Evolutionary conservation across 2,329 filamentous ascomycete species (phyloP).

Genomic region (Paramyrothecium sp.): DNA sequence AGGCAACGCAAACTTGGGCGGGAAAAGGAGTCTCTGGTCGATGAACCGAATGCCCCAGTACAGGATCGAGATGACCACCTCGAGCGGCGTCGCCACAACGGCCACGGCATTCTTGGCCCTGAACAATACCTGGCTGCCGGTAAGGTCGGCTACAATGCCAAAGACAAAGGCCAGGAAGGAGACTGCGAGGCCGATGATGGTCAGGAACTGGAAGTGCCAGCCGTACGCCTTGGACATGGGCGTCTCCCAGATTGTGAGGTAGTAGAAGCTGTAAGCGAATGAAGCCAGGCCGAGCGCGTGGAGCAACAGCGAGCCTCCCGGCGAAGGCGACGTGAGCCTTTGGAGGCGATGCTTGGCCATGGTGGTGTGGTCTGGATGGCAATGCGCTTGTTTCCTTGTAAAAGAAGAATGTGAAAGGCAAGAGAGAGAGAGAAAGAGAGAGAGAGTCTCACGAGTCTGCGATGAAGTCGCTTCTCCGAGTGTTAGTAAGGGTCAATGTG

Average conservation of each 20-base stretch:
- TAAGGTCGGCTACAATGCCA: slow-evolving; percentile 65
- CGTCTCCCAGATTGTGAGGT: slow-evolving; percentile 47
- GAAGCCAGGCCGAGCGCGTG: slow-evolving; percentile 55
- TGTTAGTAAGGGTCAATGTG: too few relatives aligned
- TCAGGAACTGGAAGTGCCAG: slow-evolving; percentile 70
- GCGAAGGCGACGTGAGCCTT: slow-evolving; percentile 63
- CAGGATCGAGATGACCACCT: slow-evolving; percentile 67
- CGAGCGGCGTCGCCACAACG: slow-evolving; percentile 65
- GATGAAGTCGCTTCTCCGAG: background rate
- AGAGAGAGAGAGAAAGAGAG: background rate
- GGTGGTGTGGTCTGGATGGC: slow-evolving; percentile 2
- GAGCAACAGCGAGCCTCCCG: slow-evolving; percentile 58
- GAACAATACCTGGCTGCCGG: slow-evolving; percentile 58
- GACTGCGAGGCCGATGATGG: slow-evolving; percentile 67
- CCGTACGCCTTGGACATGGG: slow-evolving; percentile 60
- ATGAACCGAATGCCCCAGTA: slow-evolving; percentile 69
- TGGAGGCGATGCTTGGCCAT: slow-evolving; percentile 62
- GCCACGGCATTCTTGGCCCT: slow-evolving; percentile 65
- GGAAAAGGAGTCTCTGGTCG: slow-evolving; percentile 50
- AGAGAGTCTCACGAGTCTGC: background rate
- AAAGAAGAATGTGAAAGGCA: background rate
- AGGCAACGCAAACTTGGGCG: slow-evolving; percentile 54
- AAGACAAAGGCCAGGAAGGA: slow-evolving; percentile 59
- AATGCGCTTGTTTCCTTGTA: background rate
- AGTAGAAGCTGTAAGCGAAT: slow-evolving; percentile 53